These are phyloP conservation scores for Kandelia obovata DNA, from an alignment of 345 rosid species.

Conservation along the genomic window DNA sequence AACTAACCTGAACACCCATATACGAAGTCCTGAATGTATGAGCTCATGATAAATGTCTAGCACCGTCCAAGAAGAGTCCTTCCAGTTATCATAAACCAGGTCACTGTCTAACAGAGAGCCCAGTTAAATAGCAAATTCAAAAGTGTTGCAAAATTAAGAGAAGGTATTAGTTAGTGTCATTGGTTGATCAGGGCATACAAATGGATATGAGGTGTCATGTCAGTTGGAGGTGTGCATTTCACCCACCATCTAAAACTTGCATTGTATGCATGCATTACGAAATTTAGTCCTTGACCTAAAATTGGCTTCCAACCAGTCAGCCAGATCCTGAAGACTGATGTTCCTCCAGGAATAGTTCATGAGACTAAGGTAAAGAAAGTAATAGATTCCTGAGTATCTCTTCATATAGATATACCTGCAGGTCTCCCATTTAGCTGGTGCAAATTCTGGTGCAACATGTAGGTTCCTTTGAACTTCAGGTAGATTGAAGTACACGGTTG, in stretches of 20 bases:
- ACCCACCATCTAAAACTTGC: background rate
- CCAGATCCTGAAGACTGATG: background rate
- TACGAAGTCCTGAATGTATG: slow-evolving; percentile 65
- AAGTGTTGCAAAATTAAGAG: background rate
- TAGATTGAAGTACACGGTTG: slow-evolving; percentile 68
- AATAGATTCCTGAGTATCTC: background rate
- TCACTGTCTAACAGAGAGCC: slow-evolving; percentile 39
- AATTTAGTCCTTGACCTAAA: background rate
- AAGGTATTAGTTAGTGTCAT: background rate
- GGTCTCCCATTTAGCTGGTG: slow-evolving; percentile 77
- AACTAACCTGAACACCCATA: slow-evolving; percentile 85
- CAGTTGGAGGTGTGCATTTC: background rate
- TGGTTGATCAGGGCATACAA: background rate
- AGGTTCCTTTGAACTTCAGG: slow-evolving; percentile 82
- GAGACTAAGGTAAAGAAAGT: background rate
- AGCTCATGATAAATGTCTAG: slow-evolving; percentile 78
- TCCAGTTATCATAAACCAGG: slow-evolving; percentile 49
- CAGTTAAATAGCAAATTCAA: background rate
- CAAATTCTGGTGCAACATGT: slow-evolving; percentile 60
- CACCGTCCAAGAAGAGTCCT: slow-evolving; percentile 62
- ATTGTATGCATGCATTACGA: background rate
- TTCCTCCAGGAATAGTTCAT: background rate
- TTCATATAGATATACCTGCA: slow-evolving; percentile 57
- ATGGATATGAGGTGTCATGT: background rate
- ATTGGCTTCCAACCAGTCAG: background rate